These are phyloP conservation scores for Colletotrichum sp. DNA, from an alignment of 2,329 filamentous ascomycete species.

Conservation along the genomic window DNA sequence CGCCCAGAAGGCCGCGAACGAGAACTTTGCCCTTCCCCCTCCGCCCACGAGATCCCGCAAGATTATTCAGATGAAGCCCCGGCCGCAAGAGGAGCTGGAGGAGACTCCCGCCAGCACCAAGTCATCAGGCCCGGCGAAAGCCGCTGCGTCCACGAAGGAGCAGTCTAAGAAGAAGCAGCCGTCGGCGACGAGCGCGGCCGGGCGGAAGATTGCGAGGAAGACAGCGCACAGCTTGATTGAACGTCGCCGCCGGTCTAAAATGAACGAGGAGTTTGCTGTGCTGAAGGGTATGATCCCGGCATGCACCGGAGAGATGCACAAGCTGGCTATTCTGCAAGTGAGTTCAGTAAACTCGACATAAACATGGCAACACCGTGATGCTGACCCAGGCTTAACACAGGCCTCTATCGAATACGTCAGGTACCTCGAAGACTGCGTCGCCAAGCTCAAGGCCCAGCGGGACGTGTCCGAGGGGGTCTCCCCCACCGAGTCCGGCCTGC, in stretches of 20 bases:
- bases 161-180: conserved; percentile 75
- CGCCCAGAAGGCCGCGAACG: conserved; percentile 51
- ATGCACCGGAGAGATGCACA: conserved; percentile 97
- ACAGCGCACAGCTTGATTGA: conserved; percentile 97
- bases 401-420: conserved; percentile 96
- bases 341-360: conserved; percentile 26
- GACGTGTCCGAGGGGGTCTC: conserved; percentile 30
- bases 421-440: conserved; percentile 89
- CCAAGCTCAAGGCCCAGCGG: conserved; percentile 72
- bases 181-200: conserved; percentile 78
- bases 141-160: conserved; percentile 20
- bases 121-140: conserved; percentile 11
- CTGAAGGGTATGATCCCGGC: conserved; percentile 96
- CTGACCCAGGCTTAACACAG: conserved; percentile 47
- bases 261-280: conserved; percentile 97
- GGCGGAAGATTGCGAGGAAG: conserved; percentile 93
- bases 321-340: conserved; percentile 92
- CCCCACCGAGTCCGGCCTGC: conserved; percentile 30
- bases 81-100: conserved; percentile 44
- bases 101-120: conserved; percentile 21
- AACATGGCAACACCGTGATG: neutral
- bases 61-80: conserved; percentile 97
- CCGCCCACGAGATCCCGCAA: conserved; percentile 91
- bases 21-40: conserved; percentile 82
- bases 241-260: conserved; percentile 86